Percentiles rank a stretch among this genome's conserved stretches.
phyloP scores from a whole-genome alignment of 1,284 basidiomycete genomes.

The Leccinum ponderosum region DNA sequence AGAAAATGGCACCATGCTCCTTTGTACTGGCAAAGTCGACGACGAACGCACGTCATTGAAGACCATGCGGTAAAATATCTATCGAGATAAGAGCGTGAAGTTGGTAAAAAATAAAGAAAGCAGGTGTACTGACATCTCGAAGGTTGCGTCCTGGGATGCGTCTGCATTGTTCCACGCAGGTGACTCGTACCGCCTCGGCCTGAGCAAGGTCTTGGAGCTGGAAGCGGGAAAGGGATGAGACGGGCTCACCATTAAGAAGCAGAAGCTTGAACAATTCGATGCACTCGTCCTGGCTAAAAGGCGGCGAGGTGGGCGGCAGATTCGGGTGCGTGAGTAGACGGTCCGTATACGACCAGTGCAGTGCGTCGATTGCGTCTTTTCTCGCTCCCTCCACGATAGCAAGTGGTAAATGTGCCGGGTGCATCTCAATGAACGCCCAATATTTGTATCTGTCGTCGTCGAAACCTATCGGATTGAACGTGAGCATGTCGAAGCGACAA shows the following conservation, averaged over 20 bases:
- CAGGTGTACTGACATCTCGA: too few relatives aligned
- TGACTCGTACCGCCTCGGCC: too few relatives aligned
- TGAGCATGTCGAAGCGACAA: conserved; percentile 13
- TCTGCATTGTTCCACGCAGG: too few relatives aligned
- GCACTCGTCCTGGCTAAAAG: conserved; percentile 73
- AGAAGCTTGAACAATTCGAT: conserved; percentile 67
- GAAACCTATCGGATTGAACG: conserved; percentile 41
- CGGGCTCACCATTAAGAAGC: conserved; percentile 44
- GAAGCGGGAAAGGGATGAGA: background rate
- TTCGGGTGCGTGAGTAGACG: conserved; percentile 61
- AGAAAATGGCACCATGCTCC: too few relatives aligned
- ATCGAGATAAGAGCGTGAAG: too few relatives aligned
- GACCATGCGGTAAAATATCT: too few relatives aligned
- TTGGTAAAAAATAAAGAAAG: too few relatives aligned
- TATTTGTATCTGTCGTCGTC: conserved; percentile 75
- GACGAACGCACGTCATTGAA: too few relatives aligned
- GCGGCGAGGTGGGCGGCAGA: conserved; percentile 45
- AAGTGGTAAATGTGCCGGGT: conserved; percentile 65
- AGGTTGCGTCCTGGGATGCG: too few relatives aligned
- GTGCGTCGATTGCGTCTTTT: conserved; percentile 64
- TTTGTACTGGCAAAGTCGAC: too few relatives aligned
- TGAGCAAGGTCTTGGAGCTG: too few relatives aligned
- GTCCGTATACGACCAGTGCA: conserved; percentile 78
- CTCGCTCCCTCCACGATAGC: conserved; percentile 46
- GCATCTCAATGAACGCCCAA: conserved; percentile 73